Evolutionary conservation across 2,329 filamentous ascomycete genomes (phyloP).

Genomic region (Alternaria atra): DNA sequence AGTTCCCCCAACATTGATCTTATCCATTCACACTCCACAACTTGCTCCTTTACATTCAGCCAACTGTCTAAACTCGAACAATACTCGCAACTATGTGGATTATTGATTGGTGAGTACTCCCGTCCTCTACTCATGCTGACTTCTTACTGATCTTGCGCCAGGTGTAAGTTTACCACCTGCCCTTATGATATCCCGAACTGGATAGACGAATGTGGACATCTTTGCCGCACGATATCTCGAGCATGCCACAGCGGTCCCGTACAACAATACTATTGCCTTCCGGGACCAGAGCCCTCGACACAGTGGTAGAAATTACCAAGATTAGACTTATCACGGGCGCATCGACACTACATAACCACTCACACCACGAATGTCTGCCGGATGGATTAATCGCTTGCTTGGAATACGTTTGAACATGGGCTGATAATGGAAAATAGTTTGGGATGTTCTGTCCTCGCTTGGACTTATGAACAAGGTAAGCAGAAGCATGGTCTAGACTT

Average conservation of each 20-base stretch:
- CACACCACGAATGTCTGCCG: background rate
- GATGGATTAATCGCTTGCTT: background rate
- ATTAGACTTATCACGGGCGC: conserved; percentile 3
- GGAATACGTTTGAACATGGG: background rate
- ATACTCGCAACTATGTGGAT: conserved; percentile 75
- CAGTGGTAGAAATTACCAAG: background rate
- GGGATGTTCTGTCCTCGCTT: conserved; percentile 85
- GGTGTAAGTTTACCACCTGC: conserved; percentile 40
- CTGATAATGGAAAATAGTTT: conserved; percentile 65
- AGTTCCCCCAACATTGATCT: conserved; percentile 16
- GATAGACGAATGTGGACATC: background rate
- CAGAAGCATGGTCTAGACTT: conserved; percentile 1
- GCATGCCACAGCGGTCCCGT: background rate
- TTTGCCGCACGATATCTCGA: background rate
- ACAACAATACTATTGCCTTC: background rate
- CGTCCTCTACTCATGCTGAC: background rate
- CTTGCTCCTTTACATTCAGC: background rate
- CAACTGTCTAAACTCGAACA: conserved; percentile 5
- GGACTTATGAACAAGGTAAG: conserved; percentile 82
- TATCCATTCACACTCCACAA: conserved; percentile 6
- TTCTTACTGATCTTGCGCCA: conserved; percentile 27
- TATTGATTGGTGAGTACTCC: conserved; percentile 75
- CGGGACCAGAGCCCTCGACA: background rate
- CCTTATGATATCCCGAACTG: conserved; percentile 7
- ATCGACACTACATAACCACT: background rate